Evolutionary conservation across 176 grass and related monocot genomes (phyloP).

Genomic region (Panicum miliaceum): DNA sequence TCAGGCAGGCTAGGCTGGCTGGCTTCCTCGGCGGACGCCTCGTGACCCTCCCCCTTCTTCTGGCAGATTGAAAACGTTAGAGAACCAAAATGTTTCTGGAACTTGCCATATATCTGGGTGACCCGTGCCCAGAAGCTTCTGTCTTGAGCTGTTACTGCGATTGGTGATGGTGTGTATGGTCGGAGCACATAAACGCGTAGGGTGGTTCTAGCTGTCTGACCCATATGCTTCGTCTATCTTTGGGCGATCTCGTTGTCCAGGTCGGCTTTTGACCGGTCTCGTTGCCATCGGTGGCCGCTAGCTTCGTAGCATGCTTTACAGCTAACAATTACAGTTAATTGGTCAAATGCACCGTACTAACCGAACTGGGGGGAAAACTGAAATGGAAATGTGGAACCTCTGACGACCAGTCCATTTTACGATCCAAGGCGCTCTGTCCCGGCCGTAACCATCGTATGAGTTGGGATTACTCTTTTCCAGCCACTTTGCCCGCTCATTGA

Average conservation of each 20-base stretch:
- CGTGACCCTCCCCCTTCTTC: neutral
- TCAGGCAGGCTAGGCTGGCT: neutral
- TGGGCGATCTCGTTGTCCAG: neutral
- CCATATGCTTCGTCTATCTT: neutral
- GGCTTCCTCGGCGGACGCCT: neutral
- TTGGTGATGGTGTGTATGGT: too few relatives aligned
- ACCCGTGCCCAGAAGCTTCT: neutral
- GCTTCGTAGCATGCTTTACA: neutral
- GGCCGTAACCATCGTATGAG: slow-evolving; percentile 1
- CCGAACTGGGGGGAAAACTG: neutral
- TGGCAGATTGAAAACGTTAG: slow-evolving; percentile 6
- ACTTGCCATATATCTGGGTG: neutral
- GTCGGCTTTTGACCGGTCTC: neutral
- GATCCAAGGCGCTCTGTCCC: neutral
- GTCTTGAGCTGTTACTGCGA: neutral
- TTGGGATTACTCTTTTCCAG: neutral
- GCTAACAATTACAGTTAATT: neutral
- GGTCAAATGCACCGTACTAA: neutral
- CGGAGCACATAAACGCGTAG: neutral
- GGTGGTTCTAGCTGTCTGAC: neutral
- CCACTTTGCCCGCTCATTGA: neutral
- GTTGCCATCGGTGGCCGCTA: neutral
- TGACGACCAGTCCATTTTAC: neutral
- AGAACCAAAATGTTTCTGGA: neutral
- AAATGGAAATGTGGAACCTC: neutral